Evolutionary conservation across 495 filamentous ascomycete genomes (phyloP).

Genomic region (Hypoxylon lienhwacheense): DNA sequence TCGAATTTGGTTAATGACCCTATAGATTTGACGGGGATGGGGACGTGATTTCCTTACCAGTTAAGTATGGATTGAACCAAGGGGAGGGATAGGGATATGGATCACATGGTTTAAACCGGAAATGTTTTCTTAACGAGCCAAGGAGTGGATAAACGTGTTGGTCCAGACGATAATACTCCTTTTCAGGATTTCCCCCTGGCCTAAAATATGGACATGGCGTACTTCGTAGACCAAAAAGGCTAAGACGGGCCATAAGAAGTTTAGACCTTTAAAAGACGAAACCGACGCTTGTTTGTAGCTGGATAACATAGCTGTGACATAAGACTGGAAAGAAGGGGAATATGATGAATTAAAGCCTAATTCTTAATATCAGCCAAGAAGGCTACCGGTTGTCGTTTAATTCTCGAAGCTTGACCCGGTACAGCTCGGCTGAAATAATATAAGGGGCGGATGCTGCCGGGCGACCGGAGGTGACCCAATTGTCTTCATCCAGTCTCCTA

Average conservation of each 20-base stretch:
- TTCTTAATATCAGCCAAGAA: not conserved
- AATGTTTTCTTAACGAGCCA: conserved; percentile 14
- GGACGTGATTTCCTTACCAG: too few relatives aligned
- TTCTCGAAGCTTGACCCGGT: not conserved
- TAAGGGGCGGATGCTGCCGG: conserved; percentile 30
- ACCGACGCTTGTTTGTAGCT: too few relatives aligned
- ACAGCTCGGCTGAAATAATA: conserved; percentile 5
- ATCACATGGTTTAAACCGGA: conserved; percentile 17
- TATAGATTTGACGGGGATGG: not conserved
- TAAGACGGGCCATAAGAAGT: not conserved
- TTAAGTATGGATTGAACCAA: too few relatives aligned
- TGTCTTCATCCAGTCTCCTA: conserved; percentile 23
- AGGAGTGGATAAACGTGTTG: conserved; percentile 5
- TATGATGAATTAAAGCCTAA: not conserved
- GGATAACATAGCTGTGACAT: too few relatives aligned
- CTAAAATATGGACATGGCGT: not conserved
- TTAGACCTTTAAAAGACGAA: too few relatives aligned
- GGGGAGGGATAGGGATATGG: too few relatives aligned
- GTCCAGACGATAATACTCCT: conserved; percentile 1
- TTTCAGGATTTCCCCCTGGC: not conserved
- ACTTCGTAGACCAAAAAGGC: not conserved
- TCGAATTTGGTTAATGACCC: not conserved
- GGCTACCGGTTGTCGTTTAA: conserved; percentile 1
- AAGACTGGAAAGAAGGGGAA: too few relatives aligned
- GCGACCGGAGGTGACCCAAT: conserved; percentile 19